phyloP scores from a whole-genome alignment of 1,284 basidiomycete species.

The Pascua sp. region DNA sequence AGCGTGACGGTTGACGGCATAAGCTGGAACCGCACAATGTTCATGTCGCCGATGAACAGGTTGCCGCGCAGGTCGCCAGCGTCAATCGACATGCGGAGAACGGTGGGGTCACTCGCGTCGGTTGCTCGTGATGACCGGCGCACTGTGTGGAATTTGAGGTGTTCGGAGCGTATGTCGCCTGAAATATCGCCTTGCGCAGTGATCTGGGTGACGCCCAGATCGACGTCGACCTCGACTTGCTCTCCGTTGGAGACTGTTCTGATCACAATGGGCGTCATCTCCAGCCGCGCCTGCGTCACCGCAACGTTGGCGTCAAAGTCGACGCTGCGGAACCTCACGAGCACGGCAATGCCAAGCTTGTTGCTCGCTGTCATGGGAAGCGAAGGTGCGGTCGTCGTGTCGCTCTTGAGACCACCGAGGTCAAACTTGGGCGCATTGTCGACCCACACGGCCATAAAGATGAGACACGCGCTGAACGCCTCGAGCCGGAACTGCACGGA shows the following conservation, averaged over 20 bases:
- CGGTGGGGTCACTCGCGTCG: slow-evolving; percentile 46
- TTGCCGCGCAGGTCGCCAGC: slow-evolving; percentile 66
- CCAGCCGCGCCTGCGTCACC: slow-evolving; percentile 56
- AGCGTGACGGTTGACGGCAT: slow-evolving; percentile 72
- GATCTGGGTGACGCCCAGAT: slow-evolving; percentile 62
- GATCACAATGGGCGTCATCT: slow-evolving; percentile 56
- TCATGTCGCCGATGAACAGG: slow-evolving; percentile 72
- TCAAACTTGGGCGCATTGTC: slow-evolving; percentile 40
- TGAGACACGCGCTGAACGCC: slow-evolving; percentile 42
- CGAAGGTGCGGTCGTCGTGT: background rate
- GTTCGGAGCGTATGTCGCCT: slow-evolving; percentile 64
- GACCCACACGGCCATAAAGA: slow-evolving; percentile 43
- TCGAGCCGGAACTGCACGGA: slow-evolving; percentile 41
- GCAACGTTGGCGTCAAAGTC: slow-evolving; percentile 71
- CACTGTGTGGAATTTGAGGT: slow-evolving; percentile 70
- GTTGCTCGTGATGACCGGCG: slow-evolving; percentile 54
- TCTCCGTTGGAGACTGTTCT: slow-evolving; percentile 40
- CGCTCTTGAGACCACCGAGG: background rate
- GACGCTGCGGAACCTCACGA: slow-evolving; percentile 68
- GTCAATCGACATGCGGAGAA: slow-evolving; percentile 71
- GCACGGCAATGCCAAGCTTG: slow-evolving; percentile 46
- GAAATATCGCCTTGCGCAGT: slow-evolving; percentile 70
- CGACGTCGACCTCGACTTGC: slow-evolving; percentile 56
- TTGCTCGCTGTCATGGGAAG: background rate
- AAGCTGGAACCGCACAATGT: slow-evolving; percentile 74